Base-by-base conservation (phyloP, 768 basidiomycete species). In the Trametes maxima region DNA sequence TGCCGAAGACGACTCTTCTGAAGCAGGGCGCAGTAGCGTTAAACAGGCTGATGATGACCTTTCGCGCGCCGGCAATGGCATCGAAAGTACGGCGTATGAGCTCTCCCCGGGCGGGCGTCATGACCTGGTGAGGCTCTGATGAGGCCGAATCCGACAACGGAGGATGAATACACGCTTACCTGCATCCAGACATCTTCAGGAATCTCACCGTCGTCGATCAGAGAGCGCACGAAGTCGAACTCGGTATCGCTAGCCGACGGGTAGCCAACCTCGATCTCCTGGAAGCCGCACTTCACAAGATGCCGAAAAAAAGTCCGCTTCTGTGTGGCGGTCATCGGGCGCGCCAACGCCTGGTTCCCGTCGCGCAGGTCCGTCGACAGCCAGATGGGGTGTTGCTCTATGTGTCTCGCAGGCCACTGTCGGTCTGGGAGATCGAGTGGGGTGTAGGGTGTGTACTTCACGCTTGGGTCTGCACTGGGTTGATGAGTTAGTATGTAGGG, bases 21-120 rank as follows among this genome's bases (percentile, higher is more conserved):
- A 98, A 98, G 51, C 86, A 82, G 24, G 92, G 89, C 12, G 88
- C 94, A n/a, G 94, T 96, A 19, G 97, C 97, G 72, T 98, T 99
- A 77, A 98, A 99, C 93, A 98, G 94, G 77, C 98, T 97, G 46
- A 98, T 85, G 73, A 99, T 98, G 51, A 92, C 96, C 63, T 86
- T 82, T 70, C 95, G 97, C 43, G 88, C 78, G 36, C 96, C 97
- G 19, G 89, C 90, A 21, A 97, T 88, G 22, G 94, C 76, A 54
- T 94, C 92, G 69, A 99, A 82, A 0, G 97, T 96, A 28, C 90
- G 87, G 67, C 81, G 87, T 76, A 98, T 97, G 66, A 98, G 85
- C 70, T 98, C 97, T 70, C 94, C 94, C 58, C 97, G 86, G 25
- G 97, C 95, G 45, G 95, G 95, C 13, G 95, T 96, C 70, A 98